These are phyloP conservation scores for Thelonectria olida DNA, from an alignment of 2,329 filamentous ascomycete genomes.

Conservation along the genomic window DNA sequence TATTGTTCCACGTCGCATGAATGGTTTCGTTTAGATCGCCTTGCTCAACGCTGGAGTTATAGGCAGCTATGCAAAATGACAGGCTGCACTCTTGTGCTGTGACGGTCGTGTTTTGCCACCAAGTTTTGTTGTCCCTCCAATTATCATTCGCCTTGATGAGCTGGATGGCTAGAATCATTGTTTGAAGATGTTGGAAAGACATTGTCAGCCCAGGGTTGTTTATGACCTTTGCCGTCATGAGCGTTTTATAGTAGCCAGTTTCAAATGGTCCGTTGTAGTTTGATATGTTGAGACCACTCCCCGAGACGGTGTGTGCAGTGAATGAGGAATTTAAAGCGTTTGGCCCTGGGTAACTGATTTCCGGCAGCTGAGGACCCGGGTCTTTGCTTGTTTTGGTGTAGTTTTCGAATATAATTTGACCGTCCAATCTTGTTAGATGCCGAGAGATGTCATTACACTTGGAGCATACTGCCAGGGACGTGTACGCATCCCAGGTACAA, in stretches of 20 bases:
- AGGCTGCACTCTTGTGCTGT: constrained; percentile 16
- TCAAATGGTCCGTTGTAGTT: not conserved
- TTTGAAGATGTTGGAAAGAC: not conserved
- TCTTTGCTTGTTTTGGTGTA: not conserved
- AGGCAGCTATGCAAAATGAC: constrained; percentile 21
- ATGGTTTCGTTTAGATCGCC: constrained; percentile 9
- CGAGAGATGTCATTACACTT: not conserved
- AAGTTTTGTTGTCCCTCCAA: constrained; percentile 4
- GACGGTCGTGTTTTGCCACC: constrained; percentile 13
- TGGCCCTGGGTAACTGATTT: not conserved
- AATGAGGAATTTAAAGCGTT: not conserved
- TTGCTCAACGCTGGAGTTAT: not conserved
- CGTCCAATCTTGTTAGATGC: not conserved
- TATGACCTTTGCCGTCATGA: not conserved
- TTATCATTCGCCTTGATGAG: constrained; percentile 1
- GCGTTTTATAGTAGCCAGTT: not conserved
- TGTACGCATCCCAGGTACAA: constrained; percentile 17
- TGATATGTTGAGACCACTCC: not conserved
- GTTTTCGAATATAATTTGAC: not conserved
- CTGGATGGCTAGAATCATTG: constrained; percentile 17
- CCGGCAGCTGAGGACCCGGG: not conserved
- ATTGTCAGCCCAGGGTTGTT: constrained; percentile 20
- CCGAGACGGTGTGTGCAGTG: not conserved
- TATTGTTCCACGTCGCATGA: constrained; percentile 1
- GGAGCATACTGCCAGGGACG: constrained; percentile 8